Base-by-base conservation (phyloP, 768 basidiomycete genomes). In the Kockovaella imperatae region DNA sequence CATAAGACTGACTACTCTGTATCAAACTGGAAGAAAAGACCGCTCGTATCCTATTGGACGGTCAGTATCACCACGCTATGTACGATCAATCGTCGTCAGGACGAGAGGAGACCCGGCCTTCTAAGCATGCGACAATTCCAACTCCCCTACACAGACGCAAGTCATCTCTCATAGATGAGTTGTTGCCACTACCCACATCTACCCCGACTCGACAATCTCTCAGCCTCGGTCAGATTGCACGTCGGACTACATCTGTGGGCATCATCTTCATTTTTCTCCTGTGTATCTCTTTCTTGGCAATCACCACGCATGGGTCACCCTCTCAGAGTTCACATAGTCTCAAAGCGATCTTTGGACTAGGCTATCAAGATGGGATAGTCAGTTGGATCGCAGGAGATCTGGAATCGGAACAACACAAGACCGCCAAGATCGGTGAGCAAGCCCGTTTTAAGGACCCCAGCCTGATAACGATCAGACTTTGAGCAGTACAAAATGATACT, bases 401-500 rank as follows among this genome's bases (percentile, higher is more conserved):
- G 31, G 38, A 18, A 15, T n/a, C n/a, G n/a, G n/a, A n/a, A n/a
- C n/a, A n/a, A n/a, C n/a, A n/a, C n/a, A n/a, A n/a, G n/a, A n/a
- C n/a, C n/a, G n/a, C n/a, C n/a, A n/a, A n/a, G n/a, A n/a, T n/a
- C n/a, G n/a, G n/a, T n/a, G n/a, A n/a, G n/a, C n/a, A n/a, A n/a
- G n/a, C n/a, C n/a, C n/a, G n/a, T n/a, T n/a, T n/a, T n/a, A n/a
- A n/a, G 26, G 26, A 28, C 8, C n/a, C 13, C 28, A 45, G 36
- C n/a, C 50, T 44, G 15, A 41, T 26, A 10, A 4, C 41, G 15
- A 5, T 23, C 52, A 56, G 72, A 73, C 32, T 72, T 71, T 49
- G 58, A 69, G 10, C 50, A 60, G 26, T 72, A 71, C 15, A 62
- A 58, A 47, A 42, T 72, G 14, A 56, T 55, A 70, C 68, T 1